Conservation (phyloP, 2,329 filamentous ascomycete species). For the Truncatella angustata region DNA sequence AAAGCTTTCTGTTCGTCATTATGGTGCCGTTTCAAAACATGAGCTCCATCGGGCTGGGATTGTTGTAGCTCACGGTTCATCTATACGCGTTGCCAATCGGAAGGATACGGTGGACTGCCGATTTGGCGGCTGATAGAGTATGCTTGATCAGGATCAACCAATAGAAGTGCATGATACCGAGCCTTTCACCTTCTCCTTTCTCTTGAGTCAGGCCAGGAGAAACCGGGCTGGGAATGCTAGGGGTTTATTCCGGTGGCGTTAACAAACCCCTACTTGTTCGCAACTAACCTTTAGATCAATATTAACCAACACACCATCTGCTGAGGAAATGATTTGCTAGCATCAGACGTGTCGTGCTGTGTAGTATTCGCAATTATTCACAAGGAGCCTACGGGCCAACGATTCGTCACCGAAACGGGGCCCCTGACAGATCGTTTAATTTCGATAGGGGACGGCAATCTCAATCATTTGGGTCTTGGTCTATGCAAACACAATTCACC, state of each 20-base stretch:
- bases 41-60: neutral
- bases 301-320: neutral
- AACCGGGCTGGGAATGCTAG: neutral
- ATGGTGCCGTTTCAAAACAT: conserved; percentile 9
- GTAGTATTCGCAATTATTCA: conserved; percentile 2
- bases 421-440: conserved; percentile 22
- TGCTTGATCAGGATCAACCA: no score
- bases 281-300: neutral
- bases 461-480: neutral
- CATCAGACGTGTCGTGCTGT: neutral
- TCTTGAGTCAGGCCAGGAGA: conserved; percentile 1
- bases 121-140: neutral
- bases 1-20: conserved; percentile 9
- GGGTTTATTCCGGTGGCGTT: neutral
- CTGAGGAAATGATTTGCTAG: neutral
- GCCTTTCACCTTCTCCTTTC: neutral
- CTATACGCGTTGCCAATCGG: neutral
- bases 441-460: conserved; percentile 21
- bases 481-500: no score
- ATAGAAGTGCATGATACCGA: no score
- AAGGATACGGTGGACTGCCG: neutral
- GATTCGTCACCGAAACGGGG: conserved; percentile 20
- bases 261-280: neutral
- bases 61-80: neutral
- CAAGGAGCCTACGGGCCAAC: neutral